phyloP scores from a whole-genome alignment of 208 protist species.

The Wallacemonas sp. region DNA sequence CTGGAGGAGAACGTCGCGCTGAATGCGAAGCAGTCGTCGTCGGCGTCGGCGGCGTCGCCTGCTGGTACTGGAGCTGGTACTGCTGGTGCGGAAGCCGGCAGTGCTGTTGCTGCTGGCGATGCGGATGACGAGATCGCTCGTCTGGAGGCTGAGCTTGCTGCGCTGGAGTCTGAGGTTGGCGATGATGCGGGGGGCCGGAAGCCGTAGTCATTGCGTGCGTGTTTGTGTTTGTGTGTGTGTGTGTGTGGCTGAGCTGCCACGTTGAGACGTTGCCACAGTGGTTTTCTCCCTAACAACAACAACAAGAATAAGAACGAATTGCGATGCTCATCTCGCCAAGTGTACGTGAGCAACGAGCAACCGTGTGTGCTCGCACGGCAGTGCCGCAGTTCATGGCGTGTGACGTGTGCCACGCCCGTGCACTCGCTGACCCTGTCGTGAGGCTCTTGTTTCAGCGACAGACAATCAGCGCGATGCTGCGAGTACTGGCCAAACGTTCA shows the following conservation, averaged over 20 bases:
- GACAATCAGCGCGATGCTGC: no score
- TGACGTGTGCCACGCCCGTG: no score
- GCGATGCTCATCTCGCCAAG: no score
- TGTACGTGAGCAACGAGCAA: no score
- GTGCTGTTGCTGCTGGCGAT: slow-evolving; percentile 9
- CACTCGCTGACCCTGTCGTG: no score
- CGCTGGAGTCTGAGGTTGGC: slow-evolving; percentile 57
- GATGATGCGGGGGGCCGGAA: neutral
- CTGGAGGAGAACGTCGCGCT: slow-evolving; percentile 78
- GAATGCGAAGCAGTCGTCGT: slow-evolving; percentile 35
- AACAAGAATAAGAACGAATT: no score
- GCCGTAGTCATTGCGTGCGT: neutral
- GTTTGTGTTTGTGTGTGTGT: neutral
- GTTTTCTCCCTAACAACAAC: no score
- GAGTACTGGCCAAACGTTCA: no score
- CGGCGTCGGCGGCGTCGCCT: neutral
- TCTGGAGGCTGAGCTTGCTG: slow-evolving; percentile 83
- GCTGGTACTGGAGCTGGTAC: neutral
- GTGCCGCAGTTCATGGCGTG: no score
- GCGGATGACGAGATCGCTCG: slow-evolving; percentile 76
- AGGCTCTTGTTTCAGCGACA: no score
- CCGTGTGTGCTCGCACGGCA: no score
- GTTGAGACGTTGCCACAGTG: neutral
- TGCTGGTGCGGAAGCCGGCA: neutral
- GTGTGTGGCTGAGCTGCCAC: neutral